Percentiles rank a stretch among this genome's conserved stretches.
These are phyloP conservation scores for Vitis riparia DNA, from an alignment of 164 flowering plant species.

Conservation along the genomic window DNA sequence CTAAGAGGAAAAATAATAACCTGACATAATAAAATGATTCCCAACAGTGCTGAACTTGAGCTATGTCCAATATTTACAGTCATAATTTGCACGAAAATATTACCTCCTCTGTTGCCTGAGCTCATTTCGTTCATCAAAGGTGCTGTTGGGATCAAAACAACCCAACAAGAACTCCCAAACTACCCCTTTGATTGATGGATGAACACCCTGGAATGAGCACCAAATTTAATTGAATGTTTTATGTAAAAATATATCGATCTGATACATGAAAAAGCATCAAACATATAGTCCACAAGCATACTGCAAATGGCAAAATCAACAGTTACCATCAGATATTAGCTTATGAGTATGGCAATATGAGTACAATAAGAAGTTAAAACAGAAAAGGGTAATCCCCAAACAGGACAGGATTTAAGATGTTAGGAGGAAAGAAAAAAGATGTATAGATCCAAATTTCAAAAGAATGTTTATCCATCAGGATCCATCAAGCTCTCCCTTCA, in stretches of 20 bases:
- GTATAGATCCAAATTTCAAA: background rate
- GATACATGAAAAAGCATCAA: background rate
- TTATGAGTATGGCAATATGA: background rate
- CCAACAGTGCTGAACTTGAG: background rate
- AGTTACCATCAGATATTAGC: background rate
- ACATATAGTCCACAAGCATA: background rate
- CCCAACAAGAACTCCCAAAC: conserved; percentile 96
- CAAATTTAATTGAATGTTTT: conserved; percentile 1
- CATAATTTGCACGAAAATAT: background rate
- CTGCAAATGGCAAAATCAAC: background rate
- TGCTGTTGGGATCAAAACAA: conserved; percentile 87
- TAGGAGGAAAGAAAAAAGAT: background rate
- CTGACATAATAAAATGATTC: background rate
- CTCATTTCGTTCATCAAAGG: conserved; percentile 61
- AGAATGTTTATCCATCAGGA: background rate
- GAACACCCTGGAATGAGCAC: conserved; percentile 65
- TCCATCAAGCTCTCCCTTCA: no score
- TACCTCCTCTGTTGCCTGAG: conserved; percentile 76
- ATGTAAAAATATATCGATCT: background rate
- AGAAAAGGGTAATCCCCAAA: background rate
- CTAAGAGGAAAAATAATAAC: no score
- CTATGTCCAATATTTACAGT: background rate
- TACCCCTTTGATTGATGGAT: conserved; percentile 78
- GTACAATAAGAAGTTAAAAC: background rate
- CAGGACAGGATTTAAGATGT: background rate